These are phyloP conservation scores for Gastrolobium bilobum DNA, from an alignment of 306 rosid genomes.

Conservation along the genomic window DNA sequence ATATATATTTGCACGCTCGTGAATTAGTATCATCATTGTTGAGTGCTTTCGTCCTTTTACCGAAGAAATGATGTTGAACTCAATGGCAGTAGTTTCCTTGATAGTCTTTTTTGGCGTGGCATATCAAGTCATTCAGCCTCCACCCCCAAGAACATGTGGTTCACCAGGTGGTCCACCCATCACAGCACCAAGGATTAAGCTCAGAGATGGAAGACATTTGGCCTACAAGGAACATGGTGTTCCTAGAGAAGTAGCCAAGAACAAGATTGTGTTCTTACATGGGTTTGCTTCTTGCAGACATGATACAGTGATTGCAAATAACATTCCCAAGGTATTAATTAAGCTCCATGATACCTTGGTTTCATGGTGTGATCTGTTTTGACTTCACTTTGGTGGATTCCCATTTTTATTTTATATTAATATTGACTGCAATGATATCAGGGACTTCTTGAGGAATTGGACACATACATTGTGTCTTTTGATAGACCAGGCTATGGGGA, in stretches of 20 bases:
- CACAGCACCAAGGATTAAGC: conserved; percentile 64
- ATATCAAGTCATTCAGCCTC: conserved; percentile 50
- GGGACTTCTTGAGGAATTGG: conserved; percentile 56
- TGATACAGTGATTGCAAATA: conserved; percentile 36
- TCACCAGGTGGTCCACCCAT: conserved; percentile 63
- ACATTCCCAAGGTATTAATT: conserved; percentile 12
- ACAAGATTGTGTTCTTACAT: conserved; percentile 65
- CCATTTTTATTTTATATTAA: neutral
- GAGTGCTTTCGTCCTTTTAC: neutral
- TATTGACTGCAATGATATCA: conserved; percentile 18
- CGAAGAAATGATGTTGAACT: neutral
- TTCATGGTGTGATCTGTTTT: no score
- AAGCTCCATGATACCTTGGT: no score
- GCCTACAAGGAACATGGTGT: conserved; percentile 77
- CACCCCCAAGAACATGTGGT: conserved; percentile 61
- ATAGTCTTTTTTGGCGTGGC: conserved; percentile 51
- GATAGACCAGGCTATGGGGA: conserved; percentile 67
- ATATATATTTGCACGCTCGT: no score
- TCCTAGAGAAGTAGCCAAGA: conserved; percentile 53
- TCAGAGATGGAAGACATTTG: conserved; percentile 73
- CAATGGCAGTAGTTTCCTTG: conserved; percentile 39
- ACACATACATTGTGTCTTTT: conserved; percentile 55
- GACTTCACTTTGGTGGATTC: neutral
- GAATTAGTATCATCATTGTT: neutral
- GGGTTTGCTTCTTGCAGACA: conserved; percentile 44